Conservation (phyloP, 495 filamentous ascomycete genomes). For the Rhypophila decipiens region DNA sequence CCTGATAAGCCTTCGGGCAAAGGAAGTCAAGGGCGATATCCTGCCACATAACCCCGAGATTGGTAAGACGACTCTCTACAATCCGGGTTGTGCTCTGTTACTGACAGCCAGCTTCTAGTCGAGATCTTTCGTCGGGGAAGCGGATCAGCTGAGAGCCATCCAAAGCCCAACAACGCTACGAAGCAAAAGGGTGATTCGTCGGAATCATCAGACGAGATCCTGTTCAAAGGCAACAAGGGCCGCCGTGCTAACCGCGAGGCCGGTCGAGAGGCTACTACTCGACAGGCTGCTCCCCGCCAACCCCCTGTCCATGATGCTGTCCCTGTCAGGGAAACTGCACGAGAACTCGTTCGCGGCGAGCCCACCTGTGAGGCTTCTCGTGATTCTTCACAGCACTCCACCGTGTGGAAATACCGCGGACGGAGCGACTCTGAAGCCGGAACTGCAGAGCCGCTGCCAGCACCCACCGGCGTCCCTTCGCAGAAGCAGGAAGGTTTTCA, state of each 20-base stretch:
- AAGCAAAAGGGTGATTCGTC: slow-evolving; percentile 24
- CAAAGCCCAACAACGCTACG: slow-evolving; percentile 1
- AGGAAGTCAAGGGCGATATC: slow-evolving; percentile 8
- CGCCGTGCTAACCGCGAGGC: slow-evolving; percentile 12
- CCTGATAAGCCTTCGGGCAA: not conserved
- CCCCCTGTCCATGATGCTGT: too few species aligned
- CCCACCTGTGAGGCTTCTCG: not conserved
- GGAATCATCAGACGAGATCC: slow-evolving; percentile 18
- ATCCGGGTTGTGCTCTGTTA: not conserved
- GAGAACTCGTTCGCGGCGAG: slow-evolving; percentile 1
- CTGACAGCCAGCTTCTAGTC: slow-evolving; percentile 2
- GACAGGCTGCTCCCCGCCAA: not conserved
- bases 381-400: slow-evolving; percentile 1
- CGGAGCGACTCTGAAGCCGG: slow-evolving; percentile 30
- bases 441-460: slow-evolving; percentile 35
- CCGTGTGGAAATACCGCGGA: slow-evolving; percentile 38
- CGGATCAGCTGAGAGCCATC: slow-evolving; percentile 11
- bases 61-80: not conserved
- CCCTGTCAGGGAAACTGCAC: slow-evolving; percentile 2
- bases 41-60: not conserved
- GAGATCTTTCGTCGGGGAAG: slow-evolving; percentile 20
- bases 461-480: slow-evolving; percentile 35
- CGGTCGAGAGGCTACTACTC: not conserved
- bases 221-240: slow-evolving; percentile 23
- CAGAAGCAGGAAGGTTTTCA: slow-evolving; percentile 50